These are phyloP conservation scores for Phytophthora sansomeana DNA, from an alignment of 352 stramenopile genomes.

Conservation along the genomic window DNA sequence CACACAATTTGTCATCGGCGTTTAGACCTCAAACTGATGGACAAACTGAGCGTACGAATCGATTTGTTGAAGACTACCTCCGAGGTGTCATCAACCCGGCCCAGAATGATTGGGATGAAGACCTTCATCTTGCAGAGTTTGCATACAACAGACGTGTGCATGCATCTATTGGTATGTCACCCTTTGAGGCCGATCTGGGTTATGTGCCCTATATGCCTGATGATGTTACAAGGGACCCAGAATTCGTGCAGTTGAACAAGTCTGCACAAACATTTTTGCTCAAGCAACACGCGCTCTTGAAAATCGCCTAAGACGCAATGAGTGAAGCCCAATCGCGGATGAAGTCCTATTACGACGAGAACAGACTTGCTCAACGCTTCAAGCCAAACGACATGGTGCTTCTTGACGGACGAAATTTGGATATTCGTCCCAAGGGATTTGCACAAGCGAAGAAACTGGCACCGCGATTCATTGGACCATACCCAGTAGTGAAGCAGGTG, in stretches of 20 bases:
- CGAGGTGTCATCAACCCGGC: no score
- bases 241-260: no score
- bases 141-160: constrained; percentile 27
- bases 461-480: constrained; percentile 14
- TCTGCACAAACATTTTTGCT: constrained; percentile 8
- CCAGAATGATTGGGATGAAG: no score
- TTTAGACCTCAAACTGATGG: no score
- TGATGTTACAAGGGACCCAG: constrained; percentile 9
- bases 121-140: constrained; percentile 18
- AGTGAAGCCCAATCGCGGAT: constrained; percentile 6
- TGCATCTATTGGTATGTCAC: constrained; percentile 20
- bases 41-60: no score
- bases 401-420: no score
- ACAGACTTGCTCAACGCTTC: no score
- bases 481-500: background rate
- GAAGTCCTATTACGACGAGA: constrained; percentile 19
- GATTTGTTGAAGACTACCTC: no score
- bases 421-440: constrained; percentile 16
- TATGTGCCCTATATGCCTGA: constrained; percentile 24
- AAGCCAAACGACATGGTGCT: no score
- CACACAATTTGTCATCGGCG: no score
- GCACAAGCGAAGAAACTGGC: constrained; percentile 5
- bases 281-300: constrained; percentile 5
- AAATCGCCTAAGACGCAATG: constrained; percentile 11
- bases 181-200: constrained; percentile 20